Base-by-base conservation (phyloP, 2,329 filamentous ascomycete species). In the Cladosporium cucumerinum region DNA sequence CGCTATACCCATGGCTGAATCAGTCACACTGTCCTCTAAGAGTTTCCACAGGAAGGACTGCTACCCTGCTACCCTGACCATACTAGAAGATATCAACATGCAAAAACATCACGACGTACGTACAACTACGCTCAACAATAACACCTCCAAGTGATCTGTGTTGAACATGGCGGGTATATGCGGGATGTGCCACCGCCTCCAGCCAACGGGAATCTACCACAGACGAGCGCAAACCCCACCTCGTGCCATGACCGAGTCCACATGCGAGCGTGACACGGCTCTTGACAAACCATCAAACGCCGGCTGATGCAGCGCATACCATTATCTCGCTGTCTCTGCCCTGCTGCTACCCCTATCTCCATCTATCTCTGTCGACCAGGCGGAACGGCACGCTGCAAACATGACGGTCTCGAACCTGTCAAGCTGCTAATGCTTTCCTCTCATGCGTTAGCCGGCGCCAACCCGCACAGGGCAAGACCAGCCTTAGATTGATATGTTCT, bases 401-500 rank as follows among this genome's bases (percentile, higher is more conserved):
- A 28, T 36, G 57, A 60, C 28, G 49, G 18, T 18, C 26, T n/a
- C 57, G 28, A 51, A 60, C 43, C 18, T 36, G 28, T 36, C 28
- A 25, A 23, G 43, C 57, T 49, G 39, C 43, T 60, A 60, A 60
- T 60, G 26, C 57, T 36, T 60, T 49, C 57, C 43, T 60, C 48
- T 11, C 23, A 16, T 23, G 28, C 46, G 21, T 54, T 62, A 54
- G 48, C 49, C 59, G 59, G 48, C 59, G 59, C 59, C 39, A 34
- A 21, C 49, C 49, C n/a, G 59, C 59, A 62, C 48, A 62, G 49
- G 59, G 48, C 59, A 43, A 43, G 30, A 49, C 59, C 18, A 23
- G 59, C 51, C 49, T 62, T 54, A 54, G 59, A 62, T 62, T 62
- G 59, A 60, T 60, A 60, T 51, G 57, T 46, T 46, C 34, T 60